phyloP scores from a whole-genome alignment of 23 red algal genomes.

The Gracilaria gracilis region DNA sequence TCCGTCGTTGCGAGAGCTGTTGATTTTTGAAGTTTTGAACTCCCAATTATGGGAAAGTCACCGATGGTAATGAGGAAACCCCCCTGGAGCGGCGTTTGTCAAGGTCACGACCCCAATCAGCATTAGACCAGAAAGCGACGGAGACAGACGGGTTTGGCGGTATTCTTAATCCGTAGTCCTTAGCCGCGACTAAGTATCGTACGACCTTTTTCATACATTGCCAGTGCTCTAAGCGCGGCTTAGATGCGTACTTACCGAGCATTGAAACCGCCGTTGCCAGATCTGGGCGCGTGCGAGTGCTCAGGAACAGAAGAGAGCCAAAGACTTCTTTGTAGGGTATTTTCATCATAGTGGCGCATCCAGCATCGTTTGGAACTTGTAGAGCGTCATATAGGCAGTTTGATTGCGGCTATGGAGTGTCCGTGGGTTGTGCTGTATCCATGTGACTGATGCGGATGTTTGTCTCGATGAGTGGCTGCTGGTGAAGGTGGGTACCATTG shows the following conservation, averaged over 20 bases:
- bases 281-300: slow-evolving; percentile 19
- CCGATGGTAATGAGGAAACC: background rate
- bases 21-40: slow-evolving; percentile 22
- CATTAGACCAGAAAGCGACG: background rate
- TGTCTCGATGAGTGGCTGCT: slow-evolving; percentile 32
- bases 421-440: too few species aligned
- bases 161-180: too few species aligned
- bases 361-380: too few species aligned
- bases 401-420: too few species aligned
- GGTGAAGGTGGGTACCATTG: background rate
- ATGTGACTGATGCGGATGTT: too few species aligned
- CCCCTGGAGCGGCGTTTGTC: slow-evolving; percentile 18
- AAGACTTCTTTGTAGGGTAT: too few species aligned
- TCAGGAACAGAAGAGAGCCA: too few species aligned
- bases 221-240: background rate
- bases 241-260: slow-evolving; percentile 22
- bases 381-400: too few species aligned
- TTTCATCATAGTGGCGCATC: too few species aligned
- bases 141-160: background rate
- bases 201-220: too few species aligned
- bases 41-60: slow-evolving; percentile 31
- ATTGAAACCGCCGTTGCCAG: slow-evolving; percentile 16
- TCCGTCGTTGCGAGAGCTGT: background rate
- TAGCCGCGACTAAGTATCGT: too few species aligned
- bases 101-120: slow-evolving; percentile 10